Evolutionary conservation across 2,329 filamentous ascomycete species (phyloP).

Genomic region (Ceratocystis diversiconidia): DNA sequence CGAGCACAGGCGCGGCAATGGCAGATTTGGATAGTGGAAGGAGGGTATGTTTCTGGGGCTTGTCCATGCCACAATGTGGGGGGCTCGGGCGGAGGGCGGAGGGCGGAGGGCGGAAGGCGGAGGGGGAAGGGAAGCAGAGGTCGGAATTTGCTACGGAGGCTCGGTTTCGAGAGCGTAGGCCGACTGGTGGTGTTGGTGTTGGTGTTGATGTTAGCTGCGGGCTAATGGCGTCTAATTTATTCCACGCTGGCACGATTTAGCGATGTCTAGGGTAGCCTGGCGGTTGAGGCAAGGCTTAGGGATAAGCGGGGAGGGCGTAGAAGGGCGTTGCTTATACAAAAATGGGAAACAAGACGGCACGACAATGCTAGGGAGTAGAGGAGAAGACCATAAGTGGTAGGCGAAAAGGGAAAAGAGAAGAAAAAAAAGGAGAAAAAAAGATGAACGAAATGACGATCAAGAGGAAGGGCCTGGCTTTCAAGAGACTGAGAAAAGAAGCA

Average conservation of each 20-base stretch:
- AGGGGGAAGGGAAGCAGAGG: not conserved
- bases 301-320: no score
- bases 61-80: not conserved
- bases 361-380: no score
- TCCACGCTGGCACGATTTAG: not conserved
- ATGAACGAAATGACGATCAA: no score
- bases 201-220: not conserved
- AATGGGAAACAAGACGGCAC: no score
- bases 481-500: no score
- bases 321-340: no score
- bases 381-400: no score
- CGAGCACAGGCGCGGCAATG: constrained; percentile 41
- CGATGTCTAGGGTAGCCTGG: not conserved
- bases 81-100: not conserved
- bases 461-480: no score
- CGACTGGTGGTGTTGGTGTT: not conserved
- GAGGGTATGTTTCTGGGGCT: constrained; percentile 27
- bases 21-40: constrained; percentile 42
- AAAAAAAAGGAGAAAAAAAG: not conserved
- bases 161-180: no score
- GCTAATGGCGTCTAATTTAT: not conserved
- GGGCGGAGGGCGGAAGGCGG: not conserved
- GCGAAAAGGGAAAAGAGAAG: not conserved
- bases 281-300: no score
- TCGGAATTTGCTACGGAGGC: no score